Evolutionary conservation across 352 stramenopile species (phyloP), one percentile per base, ranked within the genome.

Genomic region (Pythium phragmiticola): DNA sequence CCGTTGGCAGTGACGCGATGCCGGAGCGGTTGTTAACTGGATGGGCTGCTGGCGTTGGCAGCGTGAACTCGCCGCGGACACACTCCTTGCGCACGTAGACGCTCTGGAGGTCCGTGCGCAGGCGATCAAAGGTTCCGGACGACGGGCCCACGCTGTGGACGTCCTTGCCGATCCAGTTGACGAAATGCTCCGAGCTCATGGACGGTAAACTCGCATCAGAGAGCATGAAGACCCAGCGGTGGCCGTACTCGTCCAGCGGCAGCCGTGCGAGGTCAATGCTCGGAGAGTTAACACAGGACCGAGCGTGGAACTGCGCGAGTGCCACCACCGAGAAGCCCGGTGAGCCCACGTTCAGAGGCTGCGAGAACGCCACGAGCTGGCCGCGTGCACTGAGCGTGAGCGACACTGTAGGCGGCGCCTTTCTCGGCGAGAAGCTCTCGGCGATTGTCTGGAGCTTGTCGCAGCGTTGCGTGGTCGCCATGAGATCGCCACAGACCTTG

Each of bases 401-500:
- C 9, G 65, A 72, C 53, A 59, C 28, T 0, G 53, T 36, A 2
- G 54, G 45, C 12, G 33, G n/a, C 4, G 41, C n/a, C 17, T 9
- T 33, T 6, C 46, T 51, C 17, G 65, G 53, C 5, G 60, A 37
- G 26, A 60, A 88, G 23, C 73, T 30, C 59, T 90, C 78, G 37
- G 87, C 39, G 66, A 86, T 80, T 0, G 65, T 34, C 45, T 90
- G 81, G 45, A 90, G 66, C 51, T 75, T 73, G 17, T 67, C 57
- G 48, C 69, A 78, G 6, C 81, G 77, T 6, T 69, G 57, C 14
- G 68, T 84, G 5, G 87, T 63, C 0, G 65, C 74, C 9, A 61
- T 63, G 5, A 92, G 49, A 55, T 92, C 83, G 17, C 76, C 70
- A 49, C 83, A 92, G 1, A 92, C 83, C n/a, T 82, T 78, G 34